phyloP scores from a whole-genome alignment of 495 filamentous ascomycete genomes.

The Hypoxylon crocopeplum region DNA sequence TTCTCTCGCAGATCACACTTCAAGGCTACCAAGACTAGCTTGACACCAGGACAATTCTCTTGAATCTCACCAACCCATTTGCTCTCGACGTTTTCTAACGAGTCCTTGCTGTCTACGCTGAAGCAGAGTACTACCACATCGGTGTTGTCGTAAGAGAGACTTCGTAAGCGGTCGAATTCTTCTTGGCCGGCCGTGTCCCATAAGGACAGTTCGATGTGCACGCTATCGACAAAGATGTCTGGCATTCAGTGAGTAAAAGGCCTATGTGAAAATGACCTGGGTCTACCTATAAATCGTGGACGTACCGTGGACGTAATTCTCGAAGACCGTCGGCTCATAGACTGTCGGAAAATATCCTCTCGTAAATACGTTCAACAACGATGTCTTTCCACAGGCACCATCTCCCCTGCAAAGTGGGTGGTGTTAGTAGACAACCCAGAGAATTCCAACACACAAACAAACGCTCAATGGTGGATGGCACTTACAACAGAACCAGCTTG shows the following conservation, averaged over 20 bases:
- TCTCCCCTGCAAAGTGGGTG: slow-evolving; percentile 71
- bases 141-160: slow-evolving; percentile 91
- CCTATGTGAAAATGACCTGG: not conserved
- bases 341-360: slow-evolving; percentile 99
- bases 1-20: slow-evolving; percentile 94
- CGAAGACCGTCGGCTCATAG: slow-evolving; percentile 98
- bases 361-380: slow-evolving; percentile 96
- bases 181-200: slow-evolving; percentile 99
- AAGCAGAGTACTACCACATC: slow-evolving; percentile 99
- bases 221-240: slow-evolving; percentile 98
- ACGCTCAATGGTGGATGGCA: slow-evolving; percentile 34
- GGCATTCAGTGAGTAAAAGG: slow-evolving; percentile 13
- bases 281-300: not conserved
- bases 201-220: slow-evolving; percentile 94
- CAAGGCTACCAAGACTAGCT: slow-evolving; percentile 92
- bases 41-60: slow-evolving; percentile 94
- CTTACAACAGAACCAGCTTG: slow-evolving; percentile 96
- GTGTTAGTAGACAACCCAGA: slow-evolving; percentile 37
- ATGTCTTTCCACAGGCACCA: slow-evolving; percentile 98
- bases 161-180: slow-evolving; percentile 96
- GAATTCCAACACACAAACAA: slow-evolving; percentile 4
- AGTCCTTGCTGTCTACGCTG: slow-evolving; percentile 93
- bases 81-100: slow-evolving; percentile 95
- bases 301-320: slow-evolving; percentile 98
- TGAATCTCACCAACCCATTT: slow-evolving; percentile 99